phyloP scores from a whole-genome alignment of 352 stramenopile species.

The Phytophthora vignae region DNA sequence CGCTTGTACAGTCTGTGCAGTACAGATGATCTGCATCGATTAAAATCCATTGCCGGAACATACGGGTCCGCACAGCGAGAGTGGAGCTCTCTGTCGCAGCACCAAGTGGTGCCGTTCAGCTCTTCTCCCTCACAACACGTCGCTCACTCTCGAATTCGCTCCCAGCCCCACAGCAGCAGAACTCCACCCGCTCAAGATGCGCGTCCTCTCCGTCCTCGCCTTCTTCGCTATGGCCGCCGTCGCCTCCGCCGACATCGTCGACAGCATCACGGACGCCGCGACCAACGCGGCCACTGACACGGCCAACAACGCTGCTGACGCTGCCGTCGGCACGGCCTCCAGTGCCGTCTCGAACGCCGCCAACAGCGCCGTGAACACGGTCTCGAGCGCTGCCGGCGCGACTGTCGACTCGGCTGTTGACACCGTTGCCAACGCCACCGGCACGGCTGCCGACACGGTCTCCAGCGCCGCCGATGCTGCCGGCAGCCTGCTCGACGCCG shows the following conservation, averaged over 20 bases:
- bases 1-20: too few relatives aligned
- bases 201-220: slow-evolving; percentile 27
- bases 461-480: slow-evolving; percentile 15
- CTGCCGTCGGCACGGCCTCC: slow-evolving; percentile 3
- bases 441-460: slow-evolving; percentile 20
- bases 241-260: slow-evolving; percentile 25
- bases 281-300: slow-evolving; percentile 20
- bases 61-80: slow-evolving; percentile 16
- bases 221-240: slow-evolving; percentile 23
- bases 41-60: slow-evolving; percentile 30
- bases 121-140: slow-evolving; percentile 12
- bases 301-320: slow-evolving; percentile 8
- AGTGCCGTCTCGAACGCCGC: slow-evolving; percentile 5
- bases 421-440: slow-evolving; percentile 23
- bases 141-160: slow-evolving; percentile 30
- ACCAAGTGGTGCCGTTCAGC: slow-evolving; percentile 10
- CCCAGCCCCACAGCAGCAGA: neutral
- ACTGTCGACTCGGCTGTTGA: slow-evolving; percentile 22
- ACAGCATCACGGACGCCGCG: slow-evolving; percentile 19
- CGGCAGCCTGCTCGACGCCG: slow-evolving; percentile 26
- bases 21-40: slow-evolving; percentile 24
- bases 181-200: slow-evolving; percentile 20
- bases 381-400: slow-evolving; percentile 8
- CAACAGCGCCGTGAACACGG: slow-evolving; percentile 19
- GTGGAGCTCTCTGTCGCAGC: neutral